phyloP scores from a whole-genome alignment of 2,329 filamentous ascomycete species.

The Stagonosporopsis chrysanthemi region DNA sequence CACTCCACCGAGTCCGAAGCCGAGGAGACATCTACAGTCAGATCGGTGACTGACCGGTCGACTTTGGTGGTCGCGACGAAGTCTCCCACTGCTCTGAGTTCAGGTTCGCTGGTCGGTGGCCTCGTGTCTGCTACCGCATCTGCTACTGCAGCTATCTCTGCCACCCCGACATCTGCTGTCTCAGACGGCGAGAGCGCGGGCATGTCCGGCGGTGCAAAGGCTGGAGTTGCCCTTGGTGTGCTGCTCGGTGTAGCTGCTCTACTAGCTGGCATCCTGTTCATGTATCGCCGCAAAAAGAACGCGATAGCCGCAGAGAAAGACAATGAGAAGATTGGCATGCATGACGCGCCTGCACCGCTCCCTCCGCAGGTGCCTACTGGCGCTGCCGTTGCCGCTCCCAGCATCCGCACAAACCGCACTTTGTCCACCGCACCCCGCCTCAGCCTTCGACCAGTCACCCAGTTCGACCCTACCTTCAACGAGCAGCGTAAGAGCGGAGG shows the following conservation, averaged over 20 bases:
- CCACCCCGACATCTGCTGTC: constrained; percentile 34
- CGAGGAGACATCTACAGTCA: constrained; percentile 25
- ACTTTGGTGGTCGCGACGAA: constrained; percentile 41
- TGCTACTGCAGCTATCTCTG: constrained; percentile 35
- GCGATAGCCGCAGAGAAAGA: constrained; percentile 54
- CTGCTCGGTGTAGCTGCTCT: constrained; percentile 72
- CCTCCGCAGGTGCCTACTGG: constrained; percentile 32
- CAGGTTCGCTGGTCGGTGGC: constrained; percentile 24
- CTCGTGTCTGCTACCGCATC: constrained; percentile 30
- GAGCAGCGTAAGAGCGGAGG: constrained; percentile 52
- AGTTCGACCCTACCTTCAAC: constrained; percentile 76
- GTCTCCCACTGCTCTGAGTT: constrained; percentile 27
- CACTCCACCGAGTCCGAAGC: constrained; percentile 22
- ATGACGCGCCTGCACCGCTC: constrained; percentile 37
- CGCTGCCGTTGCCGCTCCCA: constrained; percentile 37
- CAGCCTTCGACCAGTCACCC: constrained; percentile 82
- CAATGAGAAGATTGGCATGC: constrained; percentile 53
- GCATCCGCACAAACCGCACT: constrained; percentile 54
- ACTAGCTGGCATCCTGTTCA: constrained; percentile 72
- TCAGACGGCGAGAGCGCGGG: constrained; percentile 45
- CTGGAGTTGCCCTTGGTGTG: constrained; percentile 85
- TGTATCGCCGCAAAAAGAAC: constrained; percentile 77
- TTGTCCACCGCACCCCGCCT: constrained; percentile 74
- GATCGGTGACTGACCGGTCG: constrained; percentile 27
- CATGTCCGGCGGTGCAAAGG: constrained; percentile 66